Percentiles rank a stretch among this genome's conserved stretches.
phyloP scores from a whole-genome alignment of 2,329 filamentous ascomycete species.

The Onygenales sp. region DNA sequence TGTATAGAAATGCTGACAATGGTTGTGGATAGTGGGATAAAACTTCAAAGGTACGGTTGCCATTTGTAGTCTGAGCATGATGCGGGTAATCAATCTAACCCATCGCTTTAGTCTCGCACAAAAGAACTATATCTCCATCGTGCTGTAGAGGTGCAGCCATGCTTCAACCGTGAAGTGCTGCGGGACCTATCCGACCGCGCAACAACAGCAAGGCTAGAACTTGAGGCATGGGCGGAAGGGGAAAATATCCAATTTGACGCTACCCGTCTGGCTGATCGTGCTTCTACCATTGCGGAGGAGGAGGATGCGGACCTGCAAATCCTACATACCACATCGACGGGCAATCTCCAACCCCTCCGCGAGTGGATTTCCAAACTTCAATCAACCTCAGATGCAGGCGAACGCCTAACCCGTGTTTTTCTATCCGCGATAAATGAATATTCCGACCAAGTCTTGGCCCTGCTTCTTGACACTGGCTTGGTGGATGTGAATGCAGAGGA shows the following conservation, averaged over 20 bases:
- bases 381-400: conserved; percentile 52
- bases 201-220: conserved; percentile 87
- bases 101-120: conserved; percentile 61
- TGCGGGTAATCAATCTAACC: conserved; percentile 22
- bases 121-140: conserved; percentile 95
- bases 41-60: conserved; percentile 67
- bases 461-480: conserved; percentile 68
- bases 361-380: conserved; percentile 70
- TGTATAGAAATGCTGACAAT: conserved; percentile 3
- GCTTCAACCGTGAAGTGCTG: conserved; percentile 95
- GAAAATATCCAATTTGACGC: conserved; percentile 79
- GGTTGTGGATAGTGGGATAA: conserved; percentile 71
- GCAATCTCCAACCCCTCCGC: conserved; percentile 65
- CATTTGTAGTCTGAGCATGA: conserved; percentile 6
- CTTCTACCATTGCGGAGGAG: conserved; percentile 56
- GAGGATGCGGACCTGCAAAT: conserved; percentile 83
- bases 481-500: conserved; percentile 92
- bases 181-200: conserved; percentile 94
- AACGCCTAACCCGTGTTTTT: conserved; percentile 82
- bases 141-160: conserved; percentile 94
- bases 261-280: conserved; percentile 28
- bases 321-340: conserved; percentile 66
- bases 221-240: conserved; percentile 94
- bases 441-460: conserved; percentile 62
- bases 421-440: conserved; percentile 82